Evolutionary conservation across 306 rosid genomes (phyloP).

Genomic region (Corylus americana): DNA sequence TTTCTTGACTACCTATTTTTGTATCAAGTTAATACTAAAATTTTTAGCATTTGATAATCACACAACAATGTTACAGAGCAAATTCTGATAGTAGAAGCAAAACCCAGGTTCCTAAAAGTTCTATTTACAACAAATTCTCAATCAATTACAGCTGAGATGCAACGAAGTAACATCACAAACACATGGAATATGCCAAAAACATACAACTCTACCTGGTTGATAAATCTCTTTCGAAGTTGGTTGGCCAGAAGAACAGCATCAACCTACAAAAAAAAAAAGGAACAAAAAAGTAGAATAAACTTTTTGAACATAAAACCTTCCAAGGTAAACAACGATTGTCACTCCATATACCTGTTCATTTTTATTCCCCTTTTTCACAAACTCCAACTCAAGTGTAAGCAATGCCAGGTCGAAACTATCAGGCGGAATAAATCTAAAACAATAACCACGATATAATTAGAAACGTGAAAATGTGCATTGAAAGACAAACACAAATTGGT

Average conservation of each 20-base stretch:
- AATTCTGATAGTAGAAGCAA: background rate
- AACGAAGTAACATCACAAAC: background rate
- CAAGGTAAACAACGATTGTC: background rate
- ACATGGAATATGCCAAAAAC: background rate
- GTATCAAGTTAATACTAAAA: background rate
- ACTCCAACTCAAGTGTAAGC: constrained; percentile 85
- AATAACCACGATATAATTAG: constrained; percentile 24
- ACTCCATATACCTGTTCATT: constrained; percentile 69
- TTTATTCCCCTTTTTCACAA: constrained; percentile 66
- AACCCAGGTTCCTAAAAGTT: background rate
- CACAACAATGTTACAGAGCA: background rate
- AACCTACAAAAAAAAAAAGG: constrained; percentile 52
- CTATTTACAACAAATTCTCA: background rate
- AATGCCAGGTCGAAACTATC: constrained; percentile 71
- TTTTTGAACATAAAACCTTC: constrained; percentile 8
- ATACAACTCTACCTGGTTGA: constrained; percentile 57
- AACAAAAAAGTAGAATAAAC: background rate
- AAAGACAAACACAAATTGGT: constrained; percentile 11
- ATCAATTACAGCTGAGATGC: background rate
- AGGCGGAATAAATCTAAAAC: constrained; percentile 74
- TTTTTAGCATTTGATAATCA: background rate
- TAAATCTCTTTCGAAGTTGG: constrained; percentile 68
- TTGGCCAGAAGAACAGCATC: constrained; percentile 76
- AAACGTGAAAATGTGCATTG: constrained; percentile 4
- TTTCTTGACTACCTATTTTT: background rate